Evolutionary conservation across 495 filamentous ascomycete species (phyloP).

Genomic region (Opeltia flavorubescens): DNA sequence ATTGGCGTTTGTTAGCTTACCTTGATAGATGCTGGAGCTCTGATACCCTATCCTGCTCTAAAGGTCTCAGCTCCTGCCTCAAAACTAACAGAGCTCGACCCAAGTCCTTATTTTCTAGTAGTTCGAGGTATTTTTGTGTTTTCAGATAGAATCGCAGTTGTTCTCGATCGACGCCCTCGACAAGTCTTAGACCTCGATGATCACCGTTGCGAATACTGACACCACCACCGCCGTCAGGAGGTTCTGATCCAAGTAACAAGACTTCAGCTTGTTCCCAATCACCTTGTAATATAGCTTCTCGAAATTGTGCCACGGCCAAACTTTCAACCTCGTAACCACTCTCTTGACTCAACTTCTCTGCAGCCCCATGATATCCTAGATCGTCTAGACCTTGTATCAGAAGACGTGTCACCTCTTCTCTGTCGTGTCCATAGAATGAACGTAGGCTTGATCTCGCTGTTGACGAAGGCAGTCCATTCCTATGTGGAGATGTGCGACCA

Average conservation of each 20-base stretch:
- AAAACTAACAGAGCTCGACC: constrained; percentile 64
- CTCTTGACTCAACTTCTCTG: constrained; percentile 56
- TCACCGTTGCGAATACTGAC: constrained; percentile 21
- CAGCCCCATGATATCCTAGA: constrained; percentile 69
- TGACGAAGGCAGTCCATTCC: constrained; percentile 30
- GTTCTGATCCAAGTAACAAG: constrained; percentile 50
- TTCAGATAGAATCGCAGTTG: constrained; percentile 67
- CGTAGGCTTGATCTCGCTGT: constrained; percentile 23
- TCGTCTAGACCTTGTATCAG: constrained; percentile 82
- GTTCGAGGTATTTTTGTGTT: constrained; percentile 90
- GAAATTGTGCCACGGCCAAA: constrained; percentile 68
- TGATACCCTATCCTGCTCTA: constrained; percentile 61
- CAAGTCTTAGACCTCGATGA: constrained; percentile 30
- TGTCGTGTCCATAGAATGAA: constrained; percentile 66
- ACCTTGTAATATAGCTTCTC: constrained; percentile 66
- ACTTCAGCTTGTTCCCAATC: constrained; percentile 76
- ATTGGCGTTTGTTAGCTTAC: constrained; percentile 25
- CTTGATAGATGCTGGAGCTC: constrained; percentile 73
- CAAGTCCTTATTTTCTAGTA: constrained; percentile 65
- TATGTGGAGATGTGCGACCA: constrained; percentile 23
- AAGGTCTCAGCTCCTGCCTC: constrained; percentile 72
- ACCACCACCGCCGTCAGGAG: constrained; percentile 35
- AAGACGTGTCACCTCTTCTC: constrained; percentile 86
- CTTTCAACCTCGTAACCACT: constrained; percentile 86
- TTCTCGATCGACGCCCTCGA: constrained; percentile 41